Conservation (phyloP, 1,139 yeast genomes). For the Kurtzmaniella quercitrusa region DNA sequence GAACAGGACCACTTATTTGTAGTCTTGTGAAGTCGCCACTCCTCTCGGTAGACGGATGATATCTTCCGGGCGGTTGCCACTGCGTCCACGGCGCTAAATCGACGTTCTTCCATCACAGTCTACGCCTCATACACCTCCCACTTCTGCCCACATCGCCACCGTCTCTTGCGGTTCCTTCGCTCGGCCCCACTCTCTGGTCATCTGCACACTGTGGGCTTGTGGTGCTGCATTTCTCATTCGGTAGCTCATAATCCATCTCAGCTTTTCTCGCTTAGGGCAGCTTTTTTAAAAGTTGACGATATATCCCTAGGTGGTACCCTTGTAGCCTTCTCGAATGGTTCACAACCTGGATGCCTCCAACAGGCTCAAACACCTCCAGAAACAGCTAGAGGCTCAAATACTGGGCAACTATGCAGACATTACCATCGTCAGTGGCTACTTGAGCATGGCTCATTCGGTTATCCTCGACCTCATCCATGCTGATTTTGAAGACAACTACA, state of each 20-base stretch:
- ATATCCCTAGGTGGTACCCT: neutral
- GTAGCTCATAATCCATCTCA: too few species aligned
- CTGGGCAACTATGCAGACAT: conserved; percentile 31
- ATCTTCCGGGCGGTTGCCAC: neutral
- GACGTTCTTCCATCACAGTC: too few species aligned
- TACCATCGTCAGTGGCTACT: conserved; percentile 42
- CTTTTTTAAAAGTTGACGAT: neutral
- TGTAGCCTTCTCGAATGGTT: neutral
- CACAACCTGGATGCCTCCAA: neutral
- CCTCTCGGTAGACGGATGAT: neutral
- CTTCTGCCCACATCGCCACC: too few species aligned
- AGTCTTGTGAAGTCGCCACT: too few species aligned
- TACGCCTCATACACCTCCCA: too few species aligned
- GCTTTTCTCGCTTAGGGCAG: neutral
- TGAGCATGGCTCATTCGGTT: conserved; percentile 39
- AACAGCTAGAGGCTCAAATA: neutral
- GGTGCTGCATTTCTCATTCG: too few species aligned
- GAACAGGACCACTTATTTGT: too few species aligned
- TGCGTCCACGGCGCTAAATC: too few species aligned
- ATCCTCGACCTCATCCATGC: conserved; percentile 33
- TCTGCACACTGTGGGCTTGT: too few species aligned
- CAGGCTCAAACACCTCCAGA: neutral
- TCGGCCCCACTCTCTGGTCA: too few species aligned
- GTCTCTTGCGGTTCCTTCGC: too few species aligned
- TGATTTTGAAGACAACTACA: conserved; percentile 26